Conservation (phyloP, 129 eudicot species). For the Smallanthus sonchifolius region DNA sequence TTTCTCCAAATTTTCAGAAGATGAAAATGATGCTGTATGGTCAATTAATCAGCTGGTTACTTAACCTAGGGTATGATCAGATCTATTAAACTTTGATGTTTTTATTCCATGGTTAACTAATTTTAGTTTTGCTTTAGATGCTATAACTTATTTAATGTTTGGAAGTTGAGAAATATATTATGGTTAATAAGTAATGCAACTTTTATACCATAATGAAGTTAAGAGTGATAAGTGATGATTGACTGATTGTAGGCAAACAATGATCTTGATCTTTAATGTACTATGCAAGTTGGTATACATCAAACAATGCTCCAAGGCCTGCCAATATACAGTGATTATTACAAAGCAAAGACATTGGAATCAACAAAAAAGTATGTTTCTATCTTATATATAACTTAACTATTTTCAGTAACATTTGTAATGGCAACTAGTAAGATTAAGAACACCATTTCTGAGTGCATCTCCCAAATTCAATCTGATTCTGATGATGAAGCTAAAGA, state of each 20-base stretch:
- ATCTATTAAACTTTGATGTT: background rate
- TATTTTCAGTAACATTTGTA: background rate
- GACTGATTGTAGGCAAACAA: background rate
- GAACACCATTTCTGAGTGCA: slow-evolving; percentile 53
- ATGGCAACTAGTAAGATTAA: slow-evolving; percentile 23
- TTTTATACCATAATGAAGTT: background rate
- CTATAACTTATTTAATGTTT: background rate
- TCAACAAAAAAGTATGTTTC: slow-evolving; percentile 21
- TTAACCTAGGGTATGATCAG: background rate
- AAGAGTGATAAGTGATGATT: background rate
- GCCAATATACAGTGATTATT: slow-evolving; percentile 18
- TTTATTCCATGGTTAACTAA: background rate
- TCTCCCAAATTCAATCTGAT: slow-evolving; percentile 44
- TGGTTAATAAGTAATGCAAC: background rate
- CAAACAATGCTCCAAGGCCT: slow-evolving; percentile 28
- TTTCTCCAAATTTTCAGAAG: background rate
- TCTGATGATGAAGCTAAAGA: slow-evolving; percentile 22
- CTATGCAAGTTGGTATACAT: slow-evolving; percentile 8
- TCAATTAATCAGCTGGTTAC: background rate
- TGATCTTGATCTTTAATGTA: slow-evolving; percentile 9
- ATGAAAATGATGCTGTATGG: background rate
- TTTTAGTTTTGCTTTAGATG: background rate
- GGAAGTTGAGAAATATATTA: background rate
- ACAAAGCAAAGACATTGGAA: slow-evolving; percentile 42
- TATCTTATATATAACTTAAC: slow-evolving; percentile 12